phyloP scores from a whole-genome alignment of 2,329 filamentous ascomycete genomes.

The Elsinoe batatas region DNA sequence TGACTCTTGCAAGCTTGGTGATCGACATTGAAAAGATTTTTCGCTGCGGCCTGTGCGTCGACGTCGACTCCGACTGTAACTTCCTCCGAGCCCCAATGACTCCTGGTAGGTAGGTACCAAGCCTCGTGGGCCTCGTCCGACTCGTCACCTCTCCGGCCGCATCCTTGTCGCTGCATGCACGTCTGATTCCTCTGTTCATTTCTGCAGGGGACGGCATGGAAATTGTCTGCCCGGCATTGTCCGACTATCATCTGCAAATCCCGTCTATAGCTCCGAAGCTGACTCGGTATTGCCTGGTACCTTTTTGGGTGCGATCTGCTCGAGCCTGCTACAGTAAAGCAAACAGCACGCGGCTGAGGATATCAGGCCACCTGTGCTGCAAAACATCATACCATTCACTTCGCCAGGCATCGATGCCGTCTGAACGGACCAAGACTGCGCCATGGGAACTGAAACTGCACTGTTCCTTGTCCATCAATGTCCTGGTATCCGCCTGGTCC shows the following conservation, averaged over 20 bases:
- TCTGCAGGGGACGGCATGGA: background rate
- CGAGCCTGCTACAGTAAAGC: background rate
- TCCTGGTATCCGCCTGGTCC: slow-evolving; percentile 14
- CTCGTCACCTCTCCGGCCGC: background rate
- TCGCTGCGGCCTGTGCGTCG: background rate
- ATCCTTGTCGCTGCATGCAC: slow-evolving; percentile 3
- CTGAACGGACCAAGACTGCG: slow-evolving; percentile 26
- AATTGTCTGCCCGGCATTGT: slow-evolving; percentile 7
- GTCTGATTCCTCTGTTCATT: background rate
- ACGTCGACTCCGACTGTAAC: background rate
- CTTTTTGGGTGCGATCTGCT: background rate
- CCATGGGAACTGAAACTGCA: slow-evolving; percentile 17
- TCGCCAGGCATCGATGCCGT: slow-evolving; percentile 26
- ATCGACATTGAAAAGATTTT: slow-evolving; percentile 2
- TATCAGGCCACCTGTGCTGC: slow-evolving; percentile 4
- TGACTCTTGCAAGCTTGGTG: background rate
- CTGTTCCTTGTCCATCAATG: slow-evolving; percentile 17
- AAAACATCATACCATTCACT: background rate
- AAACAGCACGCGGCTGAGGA: slow-evolving; percentile 2
- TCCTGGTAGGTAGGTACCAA: background rate
- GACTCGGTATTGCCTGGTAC: background rate
- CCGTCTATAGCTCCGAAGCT: background rate
- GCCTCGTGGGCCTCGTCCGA: background rate
- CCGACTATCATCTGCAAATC: background rate
- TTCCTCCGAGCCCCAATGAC: no score